Conservation (phyloP, 768 basidiomycete genomes). For the Pleurotus ostreatus region DNA sequence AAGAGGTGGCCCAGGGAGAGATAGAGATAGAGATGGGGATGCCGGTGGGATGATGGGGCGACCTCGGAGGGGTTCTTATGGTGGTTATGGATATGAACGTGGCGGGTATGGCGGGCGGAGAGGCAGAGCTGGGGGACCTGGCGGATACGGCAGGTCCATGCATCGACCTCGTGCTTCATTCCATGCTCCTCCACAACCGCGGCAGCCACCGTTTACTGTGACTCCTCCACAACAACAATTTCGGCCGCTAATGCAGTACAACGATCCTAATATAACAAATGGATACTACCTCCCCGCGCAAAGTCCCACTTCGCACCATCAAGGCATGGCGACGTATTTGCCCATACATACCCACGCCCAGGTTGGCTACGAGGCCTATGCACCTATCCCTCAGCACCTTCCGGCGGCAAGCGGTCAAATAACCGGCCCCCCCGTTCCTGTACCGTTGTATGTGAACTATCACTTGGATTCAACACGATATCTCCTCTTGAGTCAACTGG, state of each 20-base stretch:
- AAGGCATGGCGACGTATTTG: constrained; percentile 20
- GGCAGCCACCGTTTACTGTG: constrained; percentile 24
- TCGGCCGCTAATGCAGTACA: constrained; percentile 20
- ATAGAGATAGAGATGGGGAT: constrained; percentile 20
- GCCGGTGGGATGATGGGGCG: constrained; percentile 25
- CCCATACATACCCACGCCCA: constrained; percentile 10
- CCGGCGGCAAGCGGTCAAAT: constrained; percentile 6
- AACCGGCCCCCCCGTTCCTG: constrained; percentile 33
- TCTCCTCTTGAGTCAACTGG: constrained; percentile 77
- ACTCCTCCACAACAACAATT: constrained; percentile 29
- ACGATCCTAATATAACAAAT: constrained; percentile 13
- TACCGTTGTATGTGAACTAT: constrained; percentile 46
- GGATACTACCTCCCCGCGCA: constrained; percentile 24
- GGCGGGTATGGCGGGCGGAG: constrained; percentile 24
- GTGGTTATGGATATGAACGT: constrained; percentile 28
- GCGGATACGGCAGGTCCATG: constrained; percentile 34
- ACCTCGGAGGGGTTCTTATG: constrained; percentile 18
- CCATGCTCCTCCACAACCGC: constrained; percentile 21
- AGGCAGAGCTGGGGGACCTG: constrained; percentile 18
- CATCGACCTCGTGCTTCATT: constrained; percentile 26
- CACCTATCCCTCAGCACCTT: constrained; percentile 19
- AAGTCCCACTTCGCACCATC: constrained; percentile 7
- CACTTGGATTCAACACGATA: constrained; percentile 63
- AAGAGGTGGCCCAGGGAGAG: constrained; percentile 10
- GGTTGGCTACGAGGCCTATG: constrained; percentile 23